These are phyloP conservation scores for Solanum infundibuliforme DNA, from an alignment of 257 asterid species.

Conservation along the genomic window DNA sequence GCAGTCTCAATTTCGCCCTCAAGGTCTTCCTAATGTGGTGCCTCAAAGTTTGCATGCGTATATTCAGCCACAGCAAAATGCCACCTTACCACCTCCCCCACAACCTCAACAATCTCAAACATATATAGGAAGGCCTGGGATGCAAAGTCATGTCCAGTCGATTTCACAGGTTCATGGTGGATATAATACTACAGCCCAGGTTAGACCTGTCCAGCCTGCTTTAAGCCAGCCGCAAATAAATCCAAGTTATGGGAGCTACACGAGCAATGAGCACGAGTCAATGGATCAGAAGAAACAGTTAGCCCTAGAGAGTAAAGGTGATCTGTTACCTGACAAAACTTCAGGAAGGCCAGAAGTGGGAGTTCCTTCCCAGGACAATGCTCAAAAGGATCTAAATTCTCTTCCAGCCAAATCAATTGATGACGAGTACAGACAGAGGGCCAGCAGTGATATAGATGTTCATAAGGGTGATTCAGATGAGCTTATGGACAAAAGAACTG, in stretches of 20 bases:
- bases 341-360: slow-evolving; percentile 19
- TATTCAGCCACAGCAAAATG: slow-evolving; percentile 24
- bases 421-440: slow-evolving; percentile 10
- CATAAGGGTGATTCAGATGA: slow-evolving; percentile 32
- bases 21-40: slow-evolving; percentile 38
- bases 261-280: slow-evolving; percentile 7
- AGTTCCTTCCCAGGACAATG: slow-evolving; percentile 23
- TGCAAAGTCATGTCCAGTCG: slow-evolving; percentile 42
- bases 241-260: slow-evolving; percentile 20
- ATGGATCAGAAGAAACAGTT: slow-evolving; percentile 15
- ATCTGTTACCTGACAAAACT: slow-evolving; percentile 8
- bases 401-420: slow-evolving; percentile 26
- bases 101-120: slow-evolving; percentile 44
- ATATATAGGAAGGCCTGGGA: slow-evolving; percentile 39
- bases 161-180: slow-evolving; percentile 31
- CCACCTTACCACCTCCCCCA: slow-evolving; percentile 14
- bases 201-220: slow-evolving; percentile 34
- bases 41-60: slow-evolving; percentile 14
- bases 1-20: slow-evolving; percentile 46
- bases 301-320: slow-evolving; percentile 21
- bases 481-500: slow-evolving; percentile 26
- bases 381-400: slow-evolving; percentile 23
- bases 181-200: slow-evolving; percentile 27
- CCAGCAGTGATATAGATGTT: slow-evolving; percentile 15
- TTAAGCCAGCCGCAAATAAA: slow-evolving; percentile 23